Evolutionary conservation across 2,329 filamentous ascomycete genomes (phyloP).

Genomic region (Talaromyces sp.): DNA sequence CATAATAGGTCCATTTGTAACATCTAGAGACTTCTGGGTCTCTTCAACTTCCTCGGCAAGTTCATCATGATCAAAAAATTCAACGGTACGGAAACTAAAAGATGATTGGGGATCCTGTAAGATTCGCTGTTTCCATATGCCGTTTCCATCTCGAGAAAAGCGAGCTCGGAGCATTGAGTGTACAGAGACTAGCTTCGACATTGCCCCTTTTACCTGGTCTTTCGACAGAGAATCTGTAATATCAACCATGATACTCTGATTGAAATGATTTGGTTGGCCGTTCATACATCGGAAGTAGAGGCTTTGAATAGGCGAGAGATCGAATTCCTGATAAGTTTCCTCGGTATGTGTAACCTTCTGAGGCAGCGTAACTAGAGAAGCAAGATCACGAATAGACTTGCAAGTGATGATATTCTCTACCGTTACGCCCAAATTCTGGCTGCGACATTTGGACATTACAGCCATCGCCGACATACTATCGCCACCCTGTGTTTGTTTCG

Average conservation of each 20-base stretch:
- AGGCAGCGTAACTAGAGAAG: slow-evolving; percentile 16
- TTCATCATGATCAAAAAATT: slow-evolving; percentile 11
- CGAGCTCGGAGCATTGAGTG: slow-evolving; percentile 27
- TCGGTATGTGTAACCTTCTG: slow-evolving; percentile 10
- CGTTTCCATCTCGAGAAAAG: slow-evolving; percentile 19
- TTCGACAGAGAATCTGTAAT: neutral
- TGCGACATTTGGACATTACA: slow-evolving; percentile 21
- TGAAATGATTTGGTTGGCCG: slow-evolving; percentile 22
- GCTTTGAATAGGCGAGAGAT: slow-evolving; percentile 25
- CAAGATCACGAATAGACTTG: slow-evolving; percentile 19
- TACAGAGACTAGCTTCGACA: slow-evolving; percentile 19
- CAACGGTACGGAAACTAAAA: slow-evolving; percentile 8
- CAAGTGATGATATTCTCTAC: slow-evolving; percentile 20
- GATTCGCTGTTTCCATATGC: slow-evolving; percentile 22
- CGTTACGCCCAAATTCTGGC: slow-evolving; percentile 17
- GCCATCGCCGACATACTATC: slow-evolving; percentile 21
- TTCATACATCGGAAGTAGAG: slow-evolving; percentile 23
- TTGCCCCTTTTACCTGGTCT: slow-evolving; percentile 13
- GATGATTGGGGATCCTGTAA: slow-evolving; percentile 2
- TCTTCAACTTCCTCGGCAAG: slow-evolving; percentile 13
- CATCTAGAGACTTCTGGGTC: slow-evolving; percentile 13
- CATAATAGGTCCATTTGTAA: slow-evolving; percentile 16
- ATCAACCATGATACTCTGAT: slow-evolving; percentile 23
- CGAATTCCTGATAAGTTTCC: slow-evolving; percentile 20
- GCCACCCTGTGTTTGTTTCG: slow-evolving; percentile 12